Conservation (phyloP, 805 yeast species). For the Barnettozyma sucrosica region DNA sequence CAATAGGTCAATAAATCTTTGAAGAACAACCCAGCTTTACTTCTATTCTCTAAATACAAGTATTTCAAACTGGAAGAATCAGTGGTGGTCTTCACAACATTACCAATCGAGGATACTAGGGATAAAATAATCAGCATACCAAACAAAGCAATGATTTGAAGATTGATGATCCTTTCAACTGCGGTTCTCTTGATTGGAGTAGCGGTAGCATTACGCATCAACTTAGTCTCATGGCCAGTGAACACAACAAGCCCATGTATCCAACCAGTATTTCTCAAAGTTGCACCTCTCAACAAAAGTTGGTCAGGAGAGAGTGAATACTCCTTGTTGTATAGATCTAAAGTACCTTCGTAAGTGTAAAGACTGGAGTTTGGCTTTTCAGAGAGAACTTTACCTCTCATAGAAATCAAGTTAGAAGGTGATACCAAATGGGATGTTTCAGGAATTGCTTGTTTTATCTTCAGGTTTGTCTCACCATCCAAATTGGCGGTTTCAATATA, state of each 20-base stretch:
- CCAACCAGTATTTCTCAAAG: conserved; percentile 91
- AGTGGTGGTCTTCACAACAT: conserved; percentile 64
- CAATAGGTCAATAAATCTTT: conserved; percentile 87
- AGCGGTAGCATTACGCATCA: conserved; percentile 98
- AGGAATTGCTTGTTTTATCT: conserved; percentile 80
- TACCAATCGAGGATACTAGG: conserved; percentile 80
- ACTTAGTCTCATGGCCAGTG: conserved; percentile 97
- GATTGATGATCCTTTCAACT: conserved; percentile 89
- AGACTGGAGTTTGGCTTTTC: conserved; percentile 93
- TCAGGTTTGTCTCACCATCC: conserved; percentile 96
- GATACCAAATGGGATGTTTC: conserved; percentile 74
- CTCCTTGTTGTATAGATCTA: conserved; percentile 46
- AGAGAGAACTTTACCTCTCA: conserved; percentile 61
- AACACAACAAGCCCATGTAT: conserved; percentile 88
- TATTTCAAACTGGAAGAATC: conserved; percentile 53
- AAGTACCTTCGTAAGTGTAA: conserved; percentile 91
- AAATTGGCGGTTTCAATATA: conserved; percentile 95
- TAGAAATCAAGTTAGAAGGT: conserved; percentile 48
- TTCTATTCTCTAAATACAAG: conserved; percentile 61
- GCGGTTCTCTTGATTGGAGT: conserved; percentile 97
- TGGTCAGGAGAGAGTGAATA: conserved; percentile 87
- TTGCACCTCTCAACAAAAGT: conserved; percentile 89
- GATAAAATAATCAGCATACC: conserved; percentile 70
- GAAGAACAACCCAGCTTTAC: conserved; percentile 67
- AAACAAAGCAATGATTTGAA: conserved; percentile 86